A percentile compares a stretch with the other conserved stretches of the same genome.
phyloP scores from a whole-genome alignment of 2,329 filamentous ascomycete species.

The Apiospora sp. region DNA sequence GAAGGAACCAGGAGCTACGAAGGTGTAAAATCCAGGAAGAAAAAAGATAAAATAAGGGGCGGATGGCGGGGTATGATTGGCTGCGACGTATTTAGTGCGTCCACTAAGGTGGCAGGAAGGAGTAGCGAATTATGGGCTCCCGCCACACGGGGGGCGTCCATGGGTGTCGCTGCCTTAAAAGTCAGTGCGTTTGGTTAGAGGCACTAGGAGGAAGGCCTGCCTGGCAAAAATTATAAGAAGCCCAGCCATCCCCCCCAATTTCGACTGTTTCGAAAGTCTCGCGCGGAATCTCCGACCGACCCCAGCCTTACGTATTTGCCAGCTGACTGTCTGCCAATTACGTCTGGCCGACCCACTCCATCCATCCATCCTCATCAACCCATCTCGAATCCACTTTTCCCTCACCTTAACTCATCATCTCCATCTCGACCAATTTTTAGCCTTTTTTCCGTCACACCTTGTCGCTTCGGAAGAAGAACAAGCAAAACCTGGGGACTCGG shows the following conservation, averaged over 20 bases:
- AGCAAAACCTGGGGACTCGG: conserved; percentile 9
- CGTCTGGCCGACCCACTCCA: conserved; percentile 34
- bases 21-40: conserved; percentile 36
- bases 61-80: conserved; percentile 37
- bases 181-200: conserved; percentile 37
- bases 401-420: conserved; percentile 8
- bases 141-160: conserved; percentile 42
- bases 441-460: conserved; percentile 8
- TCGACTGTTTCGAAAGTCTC: conserved; percentile 55
- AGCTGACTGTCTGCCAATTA: conserved; percentile 38
- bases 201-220: conserved; percentile 32
- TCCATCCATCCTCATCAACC: conserved; percentile 20
- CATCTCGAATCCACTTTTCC: conserved; percentile 24
- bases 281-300: conserved; percentile 65
- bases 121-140: conserved; percentile 29
- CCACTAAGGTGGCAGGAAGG: conserved; percentile 41
- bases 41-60: conserved; percentile 40
- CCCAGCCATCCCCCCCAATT: conserved; percentile 60
- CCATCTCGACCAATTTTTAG: background rate
- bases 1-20: conserved; percentile 38
- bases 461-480: background rate
- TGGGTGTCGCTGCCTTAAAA: conserved; percentile 37
- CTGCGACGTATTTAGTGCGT: conserved; percentile 30
- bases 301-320: conserved; percentile 43
- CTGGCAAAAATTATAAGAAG: conserved; percentile 64